Percentiles rank a stretch among this genome's conserved stretches.
Evolutionary conservation across 2,329 filamentous ascomycete species (phyloP).

Genomic region (Thelonectria discophora): DNA sequence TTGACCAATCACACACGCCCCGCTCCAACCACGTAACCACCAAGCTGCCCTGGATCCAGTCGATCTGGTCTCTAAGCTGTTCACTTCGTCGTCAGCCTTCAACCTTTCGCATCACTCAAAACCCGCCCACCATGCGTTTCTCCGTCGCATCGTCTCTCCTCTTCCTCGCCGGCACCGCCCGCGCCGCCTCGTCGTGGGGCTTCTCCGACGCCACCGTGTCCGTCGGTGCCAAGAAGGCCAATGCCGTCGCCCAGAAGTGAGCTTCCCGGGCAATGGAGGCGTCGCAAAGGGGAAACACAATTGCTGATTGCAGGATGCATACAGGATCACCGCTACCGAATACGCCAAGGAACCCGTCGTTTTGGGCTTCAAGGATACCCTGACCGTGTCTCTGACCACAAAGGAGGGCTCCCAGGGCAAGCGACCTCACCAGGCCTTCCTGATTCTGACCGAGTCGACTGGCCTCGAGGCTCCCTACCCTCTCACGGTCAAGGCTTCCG

Average conservation of each 20-base stretch:
- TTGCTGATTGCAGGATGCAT: constrained; percentile 33
- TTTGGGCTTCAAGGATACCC: constrained; percentile 73
- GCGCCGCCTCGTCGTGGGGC: constrained; percentile 70
- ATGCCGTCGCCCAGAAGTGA: constrained; percentile 73
- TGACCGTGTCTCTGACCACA: constrained; percentile 85
- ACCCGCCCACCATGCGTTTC: constrained; percentile 48
- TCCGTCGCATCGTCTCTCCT: constrained; percentile 52
- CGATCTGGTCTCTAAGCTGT: constrained; percentile 44
- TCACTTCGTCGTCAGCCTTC: constrained; percentile 38
- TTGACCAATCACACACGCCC: constrained; percentile 36
- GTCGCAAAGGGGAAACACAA: not conserved
- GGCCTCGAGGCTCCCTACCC: constrained; percentile 90
- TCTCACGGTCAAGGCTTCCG: constrained; percentile 83
- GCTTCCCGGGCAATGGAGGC: constrained; percentile 38
- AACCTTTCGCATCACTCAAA: constrained; percentile 32
- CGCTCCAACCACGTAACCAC: constrained; percentile 45
- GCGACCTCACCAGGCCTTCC: constrained; percentile 92
- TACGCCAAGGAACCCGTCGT: constrained; percentile 70
- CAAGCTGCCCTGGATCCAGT: constrained; percentile 16
- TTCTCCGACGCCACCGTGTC: constrained; percentile 78
- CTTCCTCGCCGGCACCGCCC: constrained; percentile 59
- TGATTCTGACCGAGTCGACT: constrained; percentile 79
- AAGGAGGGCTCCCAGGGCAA: constrained; percentile 81
- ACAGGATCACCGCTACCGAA: constrained; percentile 66
- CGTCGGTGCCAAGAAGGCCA: constrained; percentile 71